These are phyloP conservation scores for Lasiosphaeriaceae sp. DNA, from an alignment of 495 filamentous ascomycete species.

Conservation along the genomic window DNA sequence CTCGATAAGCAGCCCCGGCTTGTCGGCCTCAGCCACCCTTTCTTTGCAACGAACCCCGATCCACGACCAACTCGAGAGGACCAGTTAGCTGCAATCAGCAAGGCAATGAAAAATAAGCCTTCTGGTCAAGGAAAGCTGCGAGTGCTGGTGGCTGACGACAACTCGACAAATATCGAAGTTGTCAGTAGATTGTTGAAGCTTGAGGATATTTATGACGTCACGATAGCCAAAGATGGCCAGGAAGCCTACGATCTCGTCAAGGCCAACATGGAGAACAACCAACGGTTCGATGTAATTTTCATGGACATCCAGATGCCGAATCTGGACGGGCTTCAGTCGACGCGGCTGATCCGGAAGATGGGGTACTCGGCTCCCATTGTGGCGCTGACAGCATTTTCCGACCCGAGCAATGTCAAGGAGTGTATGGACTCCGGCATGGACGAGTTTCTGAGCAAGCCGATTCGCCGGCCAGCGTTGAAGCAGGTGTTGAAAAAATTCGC, in stretches of 20 bases:
- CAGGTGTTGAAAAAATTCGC: constrained; percentile 70
- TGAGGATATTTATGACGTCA: constrained; percentile 63
- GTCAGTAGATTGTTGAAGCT: constrained; percentile 59
- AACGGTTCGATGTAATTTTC: constrained; percentile 79
- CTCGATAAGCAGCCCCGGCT: constrained; percentile 65
- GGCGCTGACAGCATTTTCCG: constrained; percentile 83
- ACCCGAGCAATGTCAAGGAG: constrained; percentile 83
- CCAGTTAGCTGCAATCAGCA: constrained; percentile 42
- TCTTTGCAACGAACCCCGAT: constrained; percentile 62
- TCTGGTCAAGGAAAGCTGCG: constrained; percentile 60
- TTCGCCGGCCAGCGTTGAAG: constrained; percentile 76
- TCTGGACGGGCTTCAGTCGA: constrained; percentile 83
- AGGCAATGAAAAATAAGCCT: constrained; percentile 47
- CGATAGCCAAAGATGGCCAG: constrained; percentile 80
- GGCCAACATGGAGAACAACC: constrained; percentile 67
- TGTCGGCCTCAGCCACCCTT: constrained; percentile 79
- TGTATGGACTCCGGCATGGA: constrained; percentile 76
- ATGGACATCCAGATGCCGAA: constrained; percentile 98
- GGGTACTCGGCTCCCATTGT: constrained; percentile 89
- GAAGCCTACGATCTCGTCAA: constrained; percentile 86
- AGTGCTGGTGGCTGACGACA: constrained; percentile 92
- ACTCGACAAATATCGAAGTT: constrained; percentile 91
- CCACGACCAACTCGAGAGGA: constrained; percentile 32
- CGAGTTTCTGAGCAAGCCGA: constrained; percentile 74
- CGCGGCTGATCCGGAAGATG: constrained; percentile 79